Evolutionary conservation across 768 basidiomycete species (phyloP).

Genomic region (Hygrocybe punicea): DNA sequence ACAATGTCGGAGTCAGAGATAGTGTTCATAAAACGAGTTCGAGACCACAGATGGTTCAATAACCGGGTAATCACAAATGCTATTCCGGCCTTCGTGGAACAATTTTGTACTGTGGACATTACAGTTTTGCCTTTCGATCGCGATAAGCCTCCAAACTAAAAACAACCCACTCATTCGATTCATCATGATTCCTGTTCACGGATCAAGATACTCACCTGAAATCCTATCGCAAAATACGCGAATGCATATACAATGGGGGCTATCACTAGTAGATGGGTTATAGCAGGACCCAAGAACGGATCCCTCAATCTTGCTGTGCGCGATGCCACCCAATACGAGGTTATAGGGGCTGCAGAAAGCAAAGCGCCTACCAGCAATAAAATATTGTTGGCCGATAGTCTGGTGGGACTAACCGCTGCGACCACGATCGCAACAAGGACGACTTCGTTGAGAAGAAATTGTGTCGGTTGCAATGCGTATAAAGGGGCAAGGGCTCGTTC

Average conservation of each 20-base stretch:
- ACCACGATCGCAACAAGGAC: constrained; percentile 35
- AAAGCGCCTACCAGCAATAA: constrained; percentile 15
- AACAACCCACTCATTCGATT: not conserved
- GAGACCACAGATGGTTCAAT: constrained; percentile 1
- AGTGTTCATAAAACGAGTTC: not conserved
- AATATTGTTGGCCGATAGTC: constrained; percentile 26
- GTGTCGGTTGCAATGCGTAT: constrained; percentile 60
- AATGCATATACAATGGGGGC: constrained; percentile 55
- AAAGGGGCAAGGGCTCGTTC: constrained; percentile 63
- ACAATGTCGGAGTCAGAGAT: constrained; percentile 41
- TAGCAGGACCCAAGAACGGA: constrained; percentile 54
- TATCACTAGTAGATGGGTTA: constrained; percentile 55
- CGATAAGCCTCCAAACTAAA: not conserved
- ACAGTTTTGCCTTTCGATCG: not conserved
- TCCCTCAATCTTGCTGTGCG: constrained; percentile 53
- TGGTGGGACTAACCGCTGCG: constrained; percentile 41
- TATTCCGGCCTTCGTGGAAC: not conserved
- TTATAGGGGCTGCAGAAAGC: constrained; percentile 51
- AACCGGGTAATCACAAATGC: not conserved
- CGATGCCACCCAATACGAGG: constrained; percentile 65
- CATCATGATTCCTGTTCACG: not conserved
- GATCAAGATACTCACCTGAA: constrained; percentile 20
- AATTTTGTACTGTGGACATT: not conserved
- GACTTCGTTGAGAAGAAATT: constrained; percentile 43
- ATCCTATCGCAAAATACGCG: constrained; percentile 42